These are phyloP conservation scores for Metschnikowia vanudenii DNA, from an alignment of 805 yeast genomes.

Conservation along the genomic window DNA sequence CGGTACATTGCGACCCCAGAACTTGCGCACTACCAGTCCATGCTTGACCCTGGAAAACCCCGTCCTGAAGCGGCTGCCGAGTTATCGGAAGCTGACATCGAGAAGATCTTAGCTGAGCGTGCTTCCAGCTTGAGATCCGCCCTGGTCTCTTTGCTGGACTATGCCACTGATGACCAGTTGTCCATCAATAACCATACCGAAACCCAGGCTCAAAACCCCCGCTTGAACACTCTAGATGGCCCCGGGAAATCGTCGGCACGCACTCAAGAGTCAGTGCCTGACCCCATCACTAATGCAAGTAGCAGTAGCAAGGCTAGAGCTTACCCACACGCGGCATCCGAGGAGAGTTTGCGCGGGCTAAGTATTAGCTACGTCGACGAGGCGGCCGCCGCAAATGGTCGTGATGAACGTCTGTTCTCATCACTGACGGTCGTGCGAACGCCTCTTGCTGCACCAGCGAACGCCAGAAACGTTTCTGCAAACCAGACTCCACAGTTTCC, in stretches of 20 bases:
- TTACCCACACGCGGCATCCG: not conserved
- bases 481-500: slow-evolving; percentile 7
- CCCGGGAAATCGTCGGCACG: too few relatives aligned
- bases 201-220: too few relatives aligned
- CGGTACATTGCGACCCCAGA: slow-evolving; percentile 19
- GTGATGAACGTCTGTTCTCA: slow-evolving; percentile 17
- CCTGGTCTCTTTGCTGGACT: not conserved
- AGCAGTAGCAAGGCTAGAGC: not conserved
- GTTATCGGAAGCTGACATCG: slow-evolving; percentile 17
- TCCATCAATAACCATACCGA: too few relatives aligned
- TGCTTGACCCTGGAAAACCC: slow-evolving; percentile 22
- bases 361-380: slow-evolving; percentile 5
- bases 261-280: not conserved
- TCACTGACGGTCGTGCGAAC: slow-evolving; percentile 26
- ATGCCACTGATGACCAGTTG: not conserved
- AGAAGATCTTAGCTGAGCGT: slow-evolving; percentile 18
- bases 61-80: not conserved
- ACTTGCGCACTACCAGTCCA: slow-evolving; percentile 16
- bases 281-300: too few relatives aligned
- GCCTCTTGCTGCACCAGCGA: slow-evolving; percentile 17
- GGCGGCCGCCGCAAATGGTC: not conserved
- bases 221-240: too few relatives aligned
- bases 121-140: slow-evolving; percentile 2
- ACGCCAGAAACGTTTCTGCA: slow-evolving; percentile 2
- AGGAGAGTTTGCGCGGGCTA: slow-evolving; percentile 3